phyloP scores from a whole-genome alignment of 2,329 filamentous ascomycete genomes.

The Cercospora citrullina region DNA sequence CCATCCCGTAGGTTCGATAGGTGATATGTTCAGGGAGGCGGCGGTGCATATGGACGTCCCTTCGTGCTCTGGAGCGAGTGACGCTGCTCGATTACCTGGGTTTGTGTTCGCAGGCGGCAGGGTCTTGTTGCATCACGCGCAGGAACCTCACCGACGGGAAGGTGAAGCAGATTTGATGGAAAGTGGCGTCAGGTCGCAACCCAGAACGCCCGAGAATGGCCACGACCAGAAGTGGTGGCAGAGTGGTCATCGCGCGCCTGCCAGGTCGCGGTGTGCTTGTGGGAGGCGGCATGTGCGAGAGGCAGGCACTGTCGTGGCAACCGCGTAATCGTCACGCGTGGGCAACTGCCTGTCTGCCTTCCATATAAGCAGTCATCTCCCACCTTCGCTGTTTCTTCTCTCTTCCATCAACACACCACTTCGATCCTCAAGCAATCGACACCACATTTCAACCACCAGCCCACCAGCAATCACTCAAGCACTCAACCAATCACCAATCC shows the following conservation, averaged over 20 bases:
- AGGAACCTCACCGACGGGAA: neutral
- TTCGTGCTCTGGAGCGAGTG: neutral
- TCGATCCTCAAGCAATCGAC: slow-evolving; percentile 10
- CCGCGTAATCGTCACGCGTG: neutral
- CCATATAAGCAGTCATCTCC: slow-evolving; percentile 4
- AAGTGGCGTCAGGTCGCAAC: neutral
- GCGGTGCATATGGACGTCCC: neutral
- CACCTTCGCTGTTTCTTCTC: neutral
- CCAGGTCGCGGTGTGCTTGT: neutral
- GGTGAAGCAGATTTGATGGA: neutral
- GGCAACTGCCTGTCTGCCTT: slow-evolving; percentile 1
- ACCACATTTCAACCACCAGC: slow-evolving; percentile 22
- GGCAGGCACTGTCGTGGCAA: neutral
- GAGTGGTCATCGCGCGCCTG: neutral
- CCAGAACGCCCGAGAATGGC: neutral
- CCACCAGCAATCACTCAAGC: slow-evolving; percentile 19
- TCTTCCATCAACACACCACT: slow-evolving; percentile 2
- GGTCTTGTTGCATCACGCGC: neutral
- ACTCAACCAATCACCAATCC: slow-evolving; percentile 20
- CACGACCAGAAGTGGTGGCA: neutral
- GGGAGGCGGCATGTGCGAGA: neutral
- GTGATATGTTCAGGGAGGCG: neutral
- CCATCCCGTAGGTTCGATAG: neutral
- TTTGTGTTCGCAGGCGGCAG: neutral
- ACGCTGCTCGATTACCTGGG: neutral